A percentile compares a stretch with the other conserved stretches of the same genome.
phyloP scores from a whole-genome alignment of 306 rosid genomes.

The Medicago lupulina region DNA sequence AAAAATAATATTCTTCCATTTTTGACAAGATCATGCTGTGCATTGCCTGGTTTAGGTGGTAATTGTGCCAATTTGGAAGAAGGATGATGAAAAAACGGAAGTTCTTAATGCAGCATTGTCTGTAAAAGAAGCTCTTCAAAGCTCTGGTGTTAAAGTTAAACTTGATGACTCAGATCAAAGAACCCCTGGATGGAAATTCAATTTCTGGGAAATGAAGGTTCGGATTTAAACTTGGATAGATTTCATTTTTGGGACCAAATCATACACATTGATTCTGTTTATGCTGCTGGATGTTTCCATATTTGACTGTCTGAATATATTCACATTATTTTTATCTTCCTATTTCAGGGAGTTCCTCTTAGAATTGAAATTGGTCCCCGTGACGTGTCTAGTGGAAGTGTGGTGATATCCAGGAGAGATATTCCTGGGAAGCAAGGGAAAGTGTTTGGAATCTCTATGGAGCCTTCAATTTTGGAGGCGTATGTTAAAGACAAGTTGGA shows the following conservation, averaged over 20 bases:
- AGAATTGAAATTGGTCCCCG: slow-evolving; percentile 98
- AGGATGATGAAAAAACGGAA: slow-evolving; percentile 70
- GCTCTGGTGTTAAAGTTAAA: slow-evolving; percentile 75
- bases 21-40: slow-evolving; percentile 22
- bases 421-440: slow-evolving; percentile 97
- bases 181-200: slow-evolving; percentile 99
- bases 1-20: neutral
- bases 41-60: slow-evolving; percentile 70
- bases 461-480: slow-evolving; percentile 71
- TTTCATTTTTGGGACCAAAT: slow-evolving; percentile 8
- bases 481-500: slow-evolving; percentile 83
- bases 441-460: slow-evolving; percentile 92
- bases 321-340: slow-evolving; percentile 26
- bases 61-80: slow-evolving; percentile 94
- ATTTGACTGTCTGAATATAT: slow-evolving; percentile 21
- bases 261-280: slow-evolving; percentile 22
- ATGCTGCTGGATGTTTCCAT: slow-evolving; percentile 10
- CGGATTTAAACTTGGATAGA: slow-evolving; percentile 35
- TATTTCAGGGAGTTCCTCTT: slow-evolving; percentile 90
- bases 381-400: slow-evolving; percentile 83
- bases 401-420: slow-evolving; percentile 92
- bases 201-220: slow-evolving; percentile 99
- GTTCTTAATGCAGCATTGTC: slow-evolving; percentile 78
- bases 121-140: slow-evolving; percentile 62
- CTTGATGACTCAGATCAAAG: slow-evolving; percentile 87